Base-by-base conservation (phyloP, 1,284 basidiomycete species). In the Polyporus tsugae region DNA sequence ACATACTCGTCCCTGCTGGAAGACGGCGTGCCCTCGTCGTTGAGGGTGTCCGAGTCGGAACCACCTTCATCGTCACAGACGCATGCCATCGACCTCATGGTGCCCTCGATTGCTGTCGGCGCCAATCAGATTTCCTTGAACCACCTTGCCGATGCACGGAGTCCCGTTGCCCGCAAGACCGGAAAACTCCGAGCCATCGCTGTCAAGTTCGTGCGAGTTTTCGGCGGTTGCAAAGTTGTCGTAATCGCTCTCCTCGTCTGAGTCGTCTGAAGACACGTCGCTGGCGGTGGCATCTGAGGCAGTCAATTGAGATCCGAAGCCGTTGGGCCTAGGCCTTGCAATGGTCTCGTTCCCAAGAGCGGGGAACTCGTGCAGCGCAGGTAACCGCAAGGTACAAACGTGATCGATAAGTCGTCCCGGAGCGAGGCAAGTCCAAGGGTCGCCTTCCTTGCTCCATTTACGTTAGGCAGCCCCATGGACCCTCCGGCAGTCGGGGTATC, bases 81-180 rank as follows among this genome's bases (percentile, higher is more conserved):
- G 57, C 33, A n/a, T n/a, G 35, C 33, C 7, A 10, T 59, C n/a
- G 58, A 11, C 38, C 58, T 59, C 58, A 59, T 59, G 36, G 58
- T 59, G 7, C 15, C 38, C n/a, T 39, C 38, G n/a, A 39, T 59
- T 38, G 7, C 38, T 7, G 4, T n/a, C n/a, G 38, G 58, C 58
- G 58, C 22, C 35, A 59, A 59, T 59, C 58, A 59, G 58, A 59
- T 39, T 39, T 59, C 22, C 35, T 38, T 38, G 58, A 59, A 59
- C 58, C 58, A 41, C 58, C 36, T 41, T n/a, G 35, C 58, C 58
- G 55, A n/a, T n/a, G 33, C 35, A 53, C 52, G 52, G 52, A 33
- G 52, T 4, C 22, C 52, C 25, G 52, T 53, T 17, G 52, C 29
- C 29, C 52, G 52, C 29, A 25, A 6, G 13, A 29, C 15, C 52